A percentile compares a stretch with the other conserved stretches of the same genome.
phyloP scores from a whole-genome alignment of 1,284 basidiomycete species.

The Moesziomyces antarcticus region DNA sequence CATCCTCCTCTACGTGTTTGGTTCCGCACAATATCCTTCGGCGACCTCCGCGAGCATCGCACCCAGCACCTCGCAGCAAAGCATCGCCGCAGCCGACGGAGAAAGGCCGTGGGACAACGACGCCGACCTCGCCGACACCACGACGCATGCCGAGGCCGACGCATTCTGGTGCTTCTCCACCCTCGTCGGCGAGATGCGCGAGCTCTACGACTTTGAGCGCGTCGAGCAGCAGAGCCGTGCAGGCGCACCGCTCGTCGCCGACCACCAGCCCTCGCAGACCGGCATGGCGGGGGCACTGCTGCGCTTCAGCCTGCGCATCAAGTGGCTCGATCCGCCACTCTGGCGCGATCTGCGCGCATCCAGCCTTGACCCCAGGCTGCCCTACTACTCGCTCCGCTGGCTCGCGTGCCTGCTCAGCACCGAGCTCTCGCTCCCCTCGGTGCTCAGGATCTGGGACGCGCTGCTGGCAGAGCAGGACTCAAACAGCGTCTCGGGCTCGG shows the following conservation, averaged over 20 bases:
- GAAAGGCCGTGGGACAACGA: conserved; percentile 22
- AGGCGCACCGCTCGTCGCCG: conserved; percentile 3
- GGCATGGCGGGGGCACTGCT: conserved; percentile 59
- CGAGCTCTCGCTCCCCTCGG: conserved; percentile 57
- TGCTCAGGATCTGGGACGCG: conserved; percentile 64
- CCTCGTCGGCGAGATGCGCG: conserved; percentile 62
- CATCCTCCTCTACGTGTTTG: conserved; percentile 58
- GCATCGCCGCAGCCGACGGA: not conserved
- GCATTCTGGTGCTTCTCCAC: conserved; percentile 67
- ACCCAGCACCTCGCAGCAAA: conserved; percentile 22
- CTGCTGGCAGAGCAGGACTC: conserved; percentile 56
- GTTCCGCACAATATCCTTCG: conserved; percentile 28
- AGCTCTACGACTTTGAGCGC: conserved; percentile 64
- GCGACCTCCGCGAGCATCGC: conserved; percentile 4
- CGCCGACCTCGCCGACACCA: conserved; percentile 24
- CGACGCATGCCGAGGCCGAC: conserved; percentile 59
- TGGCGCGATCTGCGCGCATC: conserved; percentile 46
- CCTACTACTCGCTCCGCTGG: conserved; percentile 66
- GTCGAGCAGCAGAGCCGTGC: conserved; percentile 46
- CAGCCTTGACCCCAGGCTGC: conserved; percentile 58
- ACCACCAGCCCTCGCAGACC: conserved; percentile 14
- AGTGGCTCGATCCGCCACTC: conserved; percentile 53
- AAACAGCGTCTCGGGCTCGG: conserved; percentile 15
- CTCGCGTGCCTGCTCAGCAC: conserved; percentile 62
- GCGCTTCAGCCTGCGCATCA: conserved; percentile 53